Base-by-base conservation (phyloP, 495 filamentous ascomycete genomes). In the Penicillium paradoxum region DNA sequence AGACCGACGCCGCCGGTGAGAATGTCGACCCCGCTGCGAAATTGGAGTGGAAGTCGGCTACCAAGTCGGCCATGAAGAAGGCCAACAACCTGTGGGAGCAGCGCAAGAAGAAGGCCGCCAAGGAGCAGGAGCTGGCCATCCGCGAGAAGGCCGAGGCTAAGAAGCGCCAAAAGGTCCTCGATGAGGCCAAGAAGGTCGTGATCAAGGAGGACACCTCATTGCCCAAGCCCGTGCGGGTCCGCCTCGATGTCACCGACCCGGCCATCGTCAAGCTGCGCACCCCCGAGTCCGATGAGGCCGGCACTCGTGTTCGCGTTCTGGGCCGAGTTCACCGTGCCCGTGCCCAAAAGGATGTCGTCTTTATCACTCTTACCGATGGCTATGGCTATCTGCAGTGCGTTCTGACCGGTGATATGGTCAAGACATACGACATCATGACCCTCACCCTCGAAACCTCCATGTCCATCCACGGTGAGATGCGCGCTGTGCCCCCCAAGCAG, bases 381-480 rank as follows among this genome's bases (percentile, higher is more conserved):
- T 92, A 92, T 59, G 92, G 92, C 19, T 84, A 85, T 59, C 73
- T 99, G 54, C 92, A 97, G 77, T 95, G 90, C 57, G 79, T 98
- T 56, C 68, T 99, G 57, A 81, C 88, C 1, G 90, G 90, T 25
- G 79, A 87, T 40, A 75, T 99, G 59, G 86, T 89, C 58, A 93
- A 90, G 76, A 93, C 89, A 24, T 95, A 95, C 76, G 91, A 97
- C 70, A 88, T 89, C 45, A 70, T 96, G 59, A 89, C 86, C 17
- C 82, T 99, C 49, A 91, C 91, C 25, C 83, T 86, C 49, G 95
- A 92, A 69, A 95, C 91, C 18, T 90, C 90, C 29, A 83, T 99
- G 54, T 83, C 86, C 51, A 78, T 98, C 22, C 85, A 84, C 58
- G 93, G 93, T 57, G 89, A 96, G 76, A 87, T 99, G 84, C 82